These are phyloP conservation scores for Venturia asperata DNA, from an alignment of 2,329 filamentous ascomycete genomes.

Conservation along the genomic window DNA sequence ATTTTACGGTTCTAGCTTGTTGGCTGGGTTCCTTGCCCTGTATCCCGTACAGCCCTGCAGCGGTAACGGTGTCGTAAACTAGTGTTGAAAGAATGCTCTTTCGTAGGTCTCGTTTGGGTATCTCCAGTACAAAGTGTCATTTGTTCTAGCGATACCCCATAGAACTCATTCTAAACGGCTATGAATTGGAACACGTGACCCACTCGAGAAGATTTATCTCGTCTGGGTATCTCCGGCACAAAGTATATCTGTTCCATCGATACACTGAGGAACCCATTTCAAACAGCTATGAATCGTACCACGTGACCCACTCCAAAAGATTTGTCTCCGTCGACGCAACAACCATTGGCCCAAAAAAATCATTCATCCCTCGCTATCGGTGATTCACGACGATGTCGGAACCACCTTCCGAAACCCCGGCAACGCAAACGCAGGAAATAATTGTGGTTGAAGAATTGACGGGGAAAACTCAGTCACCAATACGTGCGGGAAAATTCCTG, in stretches of 20 bases:
- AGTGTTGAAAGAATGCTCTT: too few relatives aligned
- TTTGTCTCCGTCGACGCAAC: not conserved
- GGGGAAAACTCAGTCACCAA: not conserved
- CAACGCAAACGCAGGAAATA: not conserved
- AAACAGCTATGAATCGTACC: not conserved
- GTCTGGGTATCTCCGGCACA: too few relatives aligned
- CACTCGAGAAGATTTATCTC: too few relatives aligned
- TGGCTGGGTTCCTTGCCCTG: not conserved
- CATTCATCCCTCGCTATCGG: not conserved
- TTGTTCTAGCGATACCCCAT: too few relatives aligned
- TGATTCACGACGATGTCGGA: not conserved
- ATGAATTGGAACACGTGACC: too few relatives aligned
- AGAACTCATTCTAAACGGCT: too few relatives aligned
- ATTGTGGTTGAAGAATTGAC: not conserved
- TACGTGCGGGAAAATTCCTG: not conserved
- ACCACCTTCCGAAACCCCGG: not conserved
- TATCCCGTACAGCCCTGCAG: too few relatives aligned
- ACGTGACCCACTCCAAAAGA: not conserved
- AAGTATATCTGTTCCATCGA: too few relatives aligned
- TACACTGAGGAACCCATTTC: too few relatives aligned
- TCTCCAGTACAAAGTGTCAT: too few relatives aligned
- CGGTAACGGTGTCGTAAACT: too few relatives aligned
- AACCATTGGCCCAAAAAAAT: not conserved
- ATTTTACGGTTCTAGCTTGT: not conserved
- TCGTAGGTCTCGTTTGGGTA: too few relatives aligned